phyloP scores from a whole-genome alignment of 352 stramenopile species.

The Pythium biforme region DNA sequence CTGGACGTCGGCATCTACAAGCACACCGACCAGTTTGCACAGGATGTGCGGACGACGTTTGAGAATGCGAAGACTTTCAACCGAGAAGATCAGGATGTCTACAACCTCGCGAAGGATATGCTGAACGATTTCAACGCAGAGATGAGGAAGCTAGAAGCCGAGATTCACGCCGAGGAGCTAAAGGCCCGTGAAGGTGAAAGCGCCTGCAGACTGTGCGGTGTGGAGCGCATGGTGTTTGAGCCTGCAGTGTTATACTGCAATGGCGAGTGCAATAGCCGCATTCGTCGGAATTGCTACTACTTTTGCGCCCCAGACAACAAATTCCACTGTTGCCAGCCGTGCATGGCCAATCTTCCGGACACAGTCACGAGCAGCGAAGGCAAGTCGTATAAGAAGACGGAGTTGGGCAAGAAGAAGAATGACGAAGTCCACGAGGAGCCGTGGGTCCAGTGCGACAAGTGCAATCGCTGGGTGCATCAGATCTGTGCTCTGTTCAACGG shows the following conservation, averaged over 20 bases:
- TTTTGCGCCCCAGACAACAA: constrained; percentile 84
- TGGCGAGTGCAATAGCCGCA: constrained; percentile 85
- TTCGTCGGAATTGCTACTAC: constrained; percentile 88
- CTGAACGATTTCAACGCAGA: constrained; percentile 81
- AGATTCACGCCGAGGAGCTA: constrained; percentile 68
- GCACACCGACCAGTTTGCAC: constrained; percentile 75
- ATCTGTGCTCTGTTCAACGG: constrained; percentile 99
- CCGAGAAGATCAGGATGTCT: constrained; percentile 80
- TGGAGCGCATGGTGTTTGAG: constrained; percentile 87
- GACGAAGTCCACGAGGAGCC: constrained; percentile 92
- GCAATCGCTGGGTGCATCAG: constrained; percentile 99
- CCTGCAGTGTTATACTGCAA: constrained; percentile 86
- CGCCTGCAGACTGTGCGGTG: constrained; percentile 76
- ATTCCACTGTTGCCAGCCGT: constrained; percentile 84
- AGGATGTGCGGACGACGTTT: constrained; percentile 78
- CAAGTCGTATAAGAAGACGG: constrained; percentile 64
- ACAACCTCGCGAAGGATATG: constrained; percentile 85
- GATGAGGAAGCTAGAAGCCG: constrained; percentile 65
- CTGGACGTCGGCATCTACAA: constrained; percentile 81
- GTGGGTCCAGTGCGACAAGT: constrained; percentile 98
- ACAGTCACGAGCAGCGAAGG: constrained; percentile 72
- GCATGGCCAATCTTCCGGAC: constrained; percentile 63
- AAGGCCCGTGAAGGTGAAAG: constrained; percentile 65
- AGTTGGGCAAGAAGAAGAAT: constrained; percentile 82
- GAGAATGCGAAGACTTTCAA: constrained; percentile 88